These are phyloP conservation scores for Rhodotorula taiwanensis DNA, from an alignment of 768 basidiomycete genomes.

Conservation along the genomic window DNA sequence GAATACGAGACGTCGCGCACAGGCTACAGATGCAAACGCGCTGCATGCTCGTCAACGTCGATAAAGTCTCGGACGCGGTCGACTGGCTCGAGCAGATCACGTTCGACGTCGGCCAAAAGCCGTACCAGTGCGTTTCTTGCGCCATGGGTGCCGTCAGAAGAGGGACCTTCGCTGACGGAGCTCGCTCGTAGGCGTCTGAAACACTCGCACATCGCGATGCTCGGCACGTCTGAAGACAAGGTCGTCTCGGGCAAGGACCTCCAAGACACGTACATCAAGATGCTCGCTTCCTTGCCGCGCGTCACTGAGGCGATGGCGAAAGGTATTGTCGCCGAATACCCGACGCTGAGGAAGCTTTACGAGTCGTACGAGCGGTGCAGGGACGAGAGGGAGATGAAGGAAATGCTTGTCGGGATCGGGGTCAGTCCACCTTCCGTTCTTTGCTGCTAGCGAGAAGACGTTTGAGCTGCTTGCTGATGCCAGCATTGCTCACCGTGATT, in stretches of 20 bases:
- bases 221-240: slow-evolving; percentile 27
- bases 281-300: slow-evolving; percentile 34
- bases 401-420: slow-evolving; percentile 30
- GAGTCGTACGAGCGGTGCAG: slow-evolving; percentile 12
- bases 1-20: neutral
- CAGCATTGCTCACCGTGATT: neutral
- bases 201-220: slow-evolving; percentile 11
- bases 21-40: slow-evolving; percentile 22
- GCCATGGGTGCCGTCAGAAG: too few relatives aligned
- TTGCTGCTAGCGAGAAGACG: neutral
- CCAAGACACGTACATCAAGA: slow-evolving; percentile 38
- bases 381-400: slow-evolving; percentile 12
- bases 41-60: slow-evolving; percentile 29
- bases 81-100: slow-evolving; percentile 36
- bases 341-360: slow-evolving; percentile 36
- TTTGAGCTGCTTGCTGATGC: neutral
- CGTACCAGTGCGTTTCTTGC: slow-evolving; percentile 28
- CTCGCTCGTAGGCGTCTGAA: slow-evolving; percentile 18
- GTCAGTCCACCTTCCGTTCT: neutral
- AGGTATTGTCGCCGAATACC: slow-evolving; percentile 34
- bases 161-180: too few relatives aligned
- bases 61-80: slow-evolving; percentile 23
- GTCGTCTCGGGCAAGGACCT: slow-evolving; percentile 29
- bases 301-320: slow-evolving; percentile 35
- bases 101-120: slow-evolving; percentile 31